Evolutionary conservation across 345 rosid genomes (phyloP), one percentile per base, ranked within the genome.

Genomic region (Schrenkiella parvula): DNA sequence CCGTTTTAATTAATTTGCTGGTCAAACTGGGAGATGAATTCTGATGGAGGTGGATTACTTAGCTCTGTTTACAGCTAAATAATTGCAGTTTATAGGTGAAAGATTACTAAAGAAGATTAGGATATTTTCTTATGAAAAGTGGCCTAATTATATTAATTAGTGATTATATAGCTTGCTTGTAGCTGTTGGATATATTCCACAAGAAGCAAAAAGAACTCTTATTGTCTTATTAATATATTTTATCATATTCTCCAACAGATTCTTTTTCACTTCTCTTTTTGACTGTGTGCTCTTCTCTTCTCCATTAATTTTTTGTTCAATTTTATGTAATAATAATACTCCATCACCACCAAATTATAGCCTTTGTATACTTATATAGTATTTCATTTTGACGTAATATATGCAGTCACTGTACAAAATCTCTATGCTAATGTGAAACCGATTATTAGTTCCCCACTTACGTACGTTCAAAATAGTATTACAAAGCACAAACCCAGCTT

Each of bases 111-210:
- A 52, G 58, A 75, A 75, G 74, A 60, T 68, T 68, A 68, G 52
- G 43, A 75, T 75, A 62, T 35, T 35, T 62, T 58, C 32, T 41
- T 35, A 62, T 26, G 52, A 28, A 62, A 68, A 61, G 65, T 35
- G 21, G 43, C 52, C 7, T 63, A 68, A 62, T 68, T 17, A 50
- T 43, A 61, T 53, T 53, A 42, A 15, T 32, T 21, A 65, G 34
- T 65, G 17, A 11, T 17, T 32, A 15, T 43, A 37, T 53, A 26
- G n/a, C n/a, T n/a, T n/a, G 70, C 58, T 68, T 68, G 41, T 53
- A 68, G 79, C 32, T 52, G 64, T 35, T 60, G 74, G 79, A 75
- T 75, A 68, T 67, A 75, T 75, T 68, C 79, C 74, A 75, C 69
- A 34, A 60, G 64, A 65, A 32, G 25, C 35, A 32, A 58, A 48